A percentile compares a stretch with the other conserved stretches of the same genome.
phyloP scores from a whole-genome alignment of 257 asterid species.

The Solanum chiquidenum region DNA sequence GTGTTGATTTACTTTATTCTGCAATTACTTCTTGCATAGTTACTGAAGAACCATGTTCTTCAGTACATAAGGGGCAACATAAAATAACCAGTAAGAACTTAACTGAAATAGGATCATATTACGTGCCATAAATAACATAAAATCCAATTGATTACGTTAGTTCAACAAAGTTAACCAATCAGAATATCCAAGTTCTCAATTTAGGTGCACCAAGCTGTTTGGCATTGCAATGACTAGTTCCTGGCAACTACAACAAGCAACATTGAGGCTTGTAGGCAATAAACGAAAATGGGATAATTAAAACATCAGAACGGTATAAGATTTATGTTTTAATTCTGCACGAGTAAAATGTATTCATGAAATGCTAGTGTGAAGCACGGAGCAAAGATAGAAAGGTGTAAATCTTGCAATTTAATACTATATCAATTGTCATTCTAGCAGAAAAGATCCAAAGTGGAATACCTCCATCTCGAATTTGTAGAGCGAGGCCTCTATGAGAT shows the following conservation, averaged over 20 bases:
- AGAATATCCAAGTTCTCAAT: background rate
- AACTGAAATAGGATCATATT: background rate
- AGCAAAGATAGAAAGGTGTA: background rate
- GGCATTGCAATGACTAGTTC: background rate
- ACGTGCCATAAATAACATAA: background rate
- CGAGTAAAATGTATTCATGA: background rate
- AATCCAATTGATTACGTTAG: background rate
- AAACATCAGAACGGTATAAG: background rate
- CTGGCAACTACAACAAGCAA: background rate
- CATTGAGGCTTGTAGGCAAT: background rate
- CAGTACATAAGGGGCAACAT: background rate
- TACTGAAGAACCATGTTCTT: background rate
- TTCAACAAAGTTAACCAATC: background rate
- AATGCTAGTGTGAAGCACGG: background rate
- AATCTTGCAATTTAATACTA: background rate
- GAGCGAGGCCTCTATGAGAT: conserved; percentile 81
- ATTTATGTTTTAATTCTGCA: background rate
- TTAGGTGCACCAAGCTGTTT: background rate
- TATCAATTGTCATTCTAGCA: background rate
- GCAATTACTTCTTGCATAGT: background rate
- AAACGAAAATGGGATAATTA: background rate
- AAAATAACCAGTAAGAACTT: background rate
- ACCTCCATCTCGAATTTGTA: conserved; percentile 98
- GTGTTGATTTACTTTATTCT: background rate
- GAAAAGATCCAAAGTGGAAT: background rate